Percentiles rank a stretch among this genome's conserved stretches.
Evolutionary conservation across 2,329 filamentous ascomycete species (phyloP).

Genomic region (Exutisphaerella laricina): DNA sequence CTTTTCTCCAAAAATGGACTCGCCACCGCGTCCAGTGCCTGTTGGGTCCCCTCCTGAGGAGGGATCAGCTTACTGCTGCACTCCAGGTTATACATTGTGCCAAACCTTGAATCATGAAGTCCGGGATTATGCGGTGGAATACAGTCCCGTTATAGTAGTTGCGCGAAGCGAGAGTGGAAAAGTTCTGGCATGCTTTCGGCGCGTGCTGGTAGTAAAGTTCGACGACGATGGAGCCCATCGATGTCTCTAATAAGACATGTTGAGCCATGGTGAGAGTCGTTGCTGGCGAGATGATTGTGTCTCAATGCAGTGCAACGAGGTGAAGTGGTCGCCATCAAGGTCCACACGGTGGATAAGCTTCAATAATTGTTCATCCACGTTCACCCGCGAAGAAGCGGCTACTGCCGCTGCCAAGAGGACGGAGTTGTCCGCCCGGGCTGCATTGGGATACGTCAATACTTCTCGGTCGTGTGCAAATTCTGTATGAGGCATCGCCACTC

Average conservation of each 20-base stretch:
- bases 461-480: too few species aligned
- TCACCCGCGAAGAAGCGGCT: too few species aligned
- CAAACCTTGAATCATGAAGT: conserved; percentile 80
- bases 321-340: not conserved
- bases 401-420: too few species aligned
- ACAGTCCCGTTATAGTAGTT: conserved; percentile 83
- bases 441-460: too few species aligned
- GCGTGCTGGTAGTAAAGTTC: conserved; percentile 90
- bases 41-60: conserved; percentile 66
- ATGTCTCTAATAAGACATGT: conserved; percentile 74
- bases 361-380: too few species aligned
- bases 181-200: conserved; percentile 60
- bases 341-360: too few species aligned
- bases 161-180: conserved; percentile 68
- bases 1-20: conserved; percentile 84
- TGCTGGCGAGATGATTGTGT: not conserved
- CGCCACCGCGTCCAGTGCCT: conserved; percentile 82
- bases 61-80: conserved; percentile 12
- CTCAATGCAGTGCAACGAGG: not conserved
- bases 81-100: too few species aligned
- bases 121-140: conserved; percentile 90
- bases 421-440: too few species aligned
- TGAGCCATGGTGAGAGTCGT: conserved; percentile 57
- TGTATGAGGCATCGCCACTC: too few species aligned
- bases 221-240: conserved; percentile 76